Evolutionary conservation across 805 yeast species (phyloP).

Genomic region (Suhomyces faveliae): DNA sequence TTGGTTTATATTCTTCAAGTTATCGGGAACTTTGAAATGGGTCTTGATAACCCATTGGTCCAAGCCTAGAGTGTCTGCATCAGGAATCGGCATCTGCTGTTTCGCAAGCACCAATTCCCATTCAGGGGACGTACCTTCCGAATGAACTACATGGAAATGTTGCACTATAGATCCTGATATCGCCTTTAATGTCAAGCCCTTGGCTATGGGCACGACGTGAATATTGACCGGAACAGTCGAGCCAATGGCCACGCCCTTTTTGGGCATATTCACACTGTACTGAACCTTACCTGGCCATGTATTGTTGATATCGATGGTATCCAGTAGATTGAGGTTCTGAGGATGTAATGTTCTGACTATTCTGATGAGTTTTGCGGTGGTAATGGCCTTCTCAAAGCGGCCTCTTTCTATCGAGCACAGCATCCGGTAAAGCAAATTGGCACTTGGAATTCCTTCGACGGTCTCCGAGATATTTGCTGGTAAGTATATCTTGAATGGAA

Average conservation of each 20-base stretch:
- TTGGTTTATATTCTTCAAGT: constrained; percentile 41
- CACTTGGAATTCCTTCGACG: constrained; percentile 48
- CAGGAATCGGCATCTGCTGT: constrained; percentile 23
- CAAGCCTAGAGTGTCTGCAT: constrained; percentile 15
- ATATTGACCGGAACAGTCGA: constrained; percentile 41
- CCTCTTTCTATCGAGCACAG: constrained; percentile 43
- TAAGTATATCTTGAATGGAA: constrained; percentile 45
- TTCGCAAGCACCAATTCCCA: constrained; percentile 33
- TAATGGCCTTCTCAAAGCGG: constrained; percentile 38
- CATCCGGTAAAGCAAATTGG: constrained; percentile 42
- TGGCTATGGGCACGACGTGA: constrained; percentile 45
- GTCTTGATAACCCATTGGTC: constrained; percentile 51
- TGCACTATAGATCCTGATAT: constrained; percentile 35
- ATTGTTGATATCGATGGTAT: constrained; percentile 47
- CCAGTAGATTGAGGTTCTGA: constrained; percentile 36
- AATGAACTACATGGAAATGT: constrained; percentile 34
- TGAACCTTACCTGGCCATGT: constrained; percentile 55
- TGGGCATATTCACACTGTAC: constrained; percentile 44
- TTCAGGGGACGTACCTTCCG: constrained; percentile 42
- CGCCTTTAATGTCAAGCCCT: constrained; percentile 41
- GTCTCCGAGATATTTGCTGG: constrained; percentile 52
- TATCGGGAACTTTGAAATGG: constrained; percentile 38
- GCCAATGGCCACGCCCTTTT: constrained; percentile 48
- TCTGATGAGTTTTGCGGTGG: constrained; percentile 39
- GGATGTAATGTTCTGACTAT: constrained; percentile 45